Base-by-base conservation (phyloP, 176 grass and related monocot species). In the Triticum turgidum region DNA sequence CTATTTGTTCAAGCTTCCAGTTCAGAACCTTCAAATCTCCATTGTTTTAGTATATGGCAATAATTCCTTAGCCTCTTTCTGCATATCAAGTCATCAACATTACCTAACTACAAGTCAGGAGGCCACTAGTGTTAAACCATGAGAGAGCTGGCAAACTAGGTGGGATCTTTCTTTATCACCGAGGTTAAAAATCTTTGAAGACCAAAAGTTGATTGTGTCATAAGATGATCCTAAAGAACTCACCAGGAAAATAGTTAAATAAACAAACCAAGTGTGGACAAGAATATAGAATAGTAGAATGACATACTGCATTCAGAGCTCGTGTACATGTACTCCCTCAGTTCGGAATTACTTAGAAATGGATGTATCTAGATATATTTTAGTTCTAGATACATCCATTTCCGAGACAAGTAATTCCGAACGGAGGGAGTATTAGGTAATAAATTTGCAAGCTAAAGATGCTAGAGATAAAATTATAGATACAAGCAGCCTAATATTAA, bases 391-490 rank as follows among this genome's bases (percentile, higher is more conserved):
- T 25, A 25, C 25, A 25, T 25, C 25, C 25, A 25, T 25, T 25
- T 25, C 25, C 25, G 25, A 25, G 25, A 25, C 25, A 25, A 25
- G 25, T 25, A 25, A 25, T 25, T 25, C 25, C 25, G 25, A 25
- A 25, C 25, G 25, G 25, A 25, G 25, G 25, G 25, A 25, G 25
- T 25, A 54, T 17, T 17, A 56, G 52, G 52, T 56, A 5, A 56
- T 54, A 54, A 54, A 54, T 54, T 18, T 54, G 51, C 5, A 52
- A 52, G 49, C 49, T 52, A 52, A 15, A 54, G 51, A 54, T 37
- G 20, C 30, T 54, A 49, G 25, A 61, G n/a, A 81, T 30, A 56
- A 35, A 82, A 56, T 52, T 82, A 44, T 70, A 69, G 80, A 56
- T 52, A 47, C 67, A 70, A 39, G 8, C 32, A 63, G 11, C 21